phyloP scores from a whole-genome alignment of 345 rosid genomes.

The Pelargonium nanum region DNA sequence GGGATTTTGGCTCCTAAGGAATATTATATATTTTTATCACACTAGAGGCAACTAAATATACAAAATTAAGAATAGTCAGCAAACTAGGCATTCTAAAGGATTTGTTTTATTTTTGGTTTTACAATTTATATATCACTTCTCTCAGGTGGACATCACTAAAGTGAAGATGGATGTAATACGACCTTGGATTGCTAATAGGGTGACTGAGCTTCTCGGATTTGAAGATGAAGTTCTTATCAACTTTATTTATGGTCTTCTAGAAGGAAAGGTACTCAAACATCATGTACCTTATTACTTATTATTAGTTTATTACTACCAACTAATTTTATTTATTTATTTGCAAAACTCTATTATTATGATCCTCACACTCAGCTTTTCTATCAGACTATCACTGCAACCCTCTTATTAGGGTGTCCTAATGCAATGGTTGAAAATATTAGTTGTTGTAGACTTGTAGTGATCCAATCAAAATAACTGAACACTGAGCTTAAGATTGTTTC shows the following conservation, averaged over 20 bases:
- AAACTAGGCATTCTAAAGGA: neutral
- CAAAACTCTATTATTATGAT: neutral
- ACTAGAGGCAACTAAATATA: neutral
- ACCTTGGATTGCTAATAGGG: slow-evolving; percentile 93
- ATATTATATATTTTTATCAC: too few species aligned
- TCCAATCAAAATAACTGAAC: neutral
- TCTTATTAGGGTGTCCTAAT: neutral
- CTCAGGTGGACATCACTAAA: slow-evolving; percentile 71
- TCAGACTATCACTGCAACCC: neutral
- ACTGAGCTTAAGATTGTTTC: slow-evolving; percentile 12
- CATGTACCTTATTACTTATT: neutral
- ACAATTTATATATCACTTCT: neutral
- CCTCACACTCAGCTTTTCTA: too few species aligned
- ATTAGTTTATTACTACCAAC: neutral
- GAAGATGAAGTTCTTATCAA: slow-evolving; percentile 98
- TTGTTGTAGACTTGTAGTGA: neutral
- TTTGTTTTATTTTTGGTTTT: too few species aligned
- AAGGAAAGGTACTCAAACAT: slow-evolving; percentile 51
- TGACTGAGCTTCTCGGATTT: slow-evolving; percentile 89
- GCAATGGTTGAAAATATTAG: neutral
- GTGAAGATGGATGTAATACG: slow-evolving; percentile 91
- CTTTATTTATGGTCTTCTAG: slow-evolving; percentile 89
- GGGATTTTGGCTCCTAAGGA: too few species aligned
- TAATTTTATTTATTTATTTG: neutral
- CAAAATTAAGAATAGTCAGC: neutral